These are phyloP conservation scores for Cyanidiococcus yangmingshanensis DNA, from an alignment of 23 red algal genomes.

Conservation along the genomic window DNA sequence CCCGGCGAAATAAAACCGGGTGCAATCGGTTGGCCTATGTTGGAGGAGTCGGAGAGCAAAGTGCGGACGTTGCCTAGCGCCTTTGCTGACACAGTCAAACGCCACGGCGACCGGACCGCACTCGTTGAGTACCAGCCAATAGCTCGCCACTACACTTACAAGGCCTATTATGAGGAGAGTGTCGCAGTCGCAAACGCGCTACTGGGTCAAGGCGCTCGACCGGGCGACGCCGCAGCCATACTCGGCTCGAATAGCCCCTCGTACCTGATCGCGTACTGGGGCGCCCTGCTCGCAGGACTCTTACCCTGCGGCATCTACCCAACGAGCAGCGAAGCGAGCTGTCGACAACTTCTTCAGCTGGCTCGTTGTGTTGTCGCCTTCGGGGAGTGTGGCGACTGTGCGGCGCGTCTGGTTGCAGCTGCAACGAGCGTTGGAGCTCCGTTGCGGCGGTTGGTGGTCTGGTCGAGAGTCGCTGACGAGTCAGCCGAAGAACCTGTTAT, in stretches of 20 bases:
- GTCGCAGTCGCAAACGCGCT: conserved; percentile 31
- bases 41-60: too few relatives aligned
- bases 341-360: conserved; percentile 48
- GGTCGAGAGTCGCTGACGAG: conserved; percentile 14
- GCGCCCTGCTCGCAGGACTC: conserved; percentile 42
- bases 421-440: background rate
- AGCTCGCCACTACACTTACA: background rate
- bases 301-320: conserved; percentile 60
- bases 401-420: conserved; percentile 37
- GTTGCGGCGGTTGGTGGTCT: conserved; percentile 38
- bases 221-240: conserved; percentile 47
- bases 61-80: background rate
- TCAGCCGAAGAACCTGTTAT: background rate
- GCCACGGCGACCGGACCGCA: background rate
- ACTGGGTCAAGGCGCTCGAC: conserved; percentile 23
- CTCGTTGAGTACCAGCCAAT: background rate
- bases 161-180: background rate
- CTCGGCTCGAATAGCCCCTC: conserved; percentile 56
- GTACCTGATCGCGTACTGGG: conserved; percentile 65
- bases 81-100: background rate
- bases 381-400: conserved; percentile 42
- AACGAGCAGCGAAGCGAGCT: conserved; percentile 43
- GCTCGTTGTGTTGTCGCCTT: conserved; percentile 42
- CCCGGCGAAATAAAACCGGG: too few relatives aligned
- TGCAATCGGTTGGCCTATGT: too few relatives aligned